Evolutionary conservation across 192 early-diverging fungal species (phyloP).

Genomic region (Geranomyces variabilis): DNA sequence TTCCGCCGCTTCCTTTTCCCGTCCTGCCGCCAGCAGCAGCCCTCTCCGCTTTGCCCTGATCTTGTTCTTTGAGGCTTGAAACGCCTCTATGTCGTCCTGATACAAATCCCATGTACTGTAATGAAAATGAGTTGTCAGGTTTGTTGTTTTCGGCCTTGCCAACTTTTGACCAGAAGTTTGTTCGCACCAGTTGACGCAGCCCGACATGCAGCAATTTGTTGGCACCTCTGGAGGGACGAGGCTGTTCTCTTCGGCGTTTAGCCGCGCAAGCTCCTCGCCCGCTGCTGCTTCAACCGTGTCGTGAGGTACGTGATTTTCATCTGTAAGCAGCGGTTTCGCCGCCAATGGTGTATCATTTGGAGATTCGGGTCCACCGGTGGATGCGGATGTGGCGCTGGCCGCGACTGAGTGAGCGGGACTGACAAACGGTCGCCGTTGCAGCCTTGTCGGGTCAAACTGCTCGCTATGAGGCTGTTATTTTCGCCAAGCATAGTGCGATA

Average conservation of each 20-base stretch:
- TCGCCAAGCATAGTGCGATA: neutral
- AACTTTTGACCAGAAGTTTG: too few species aligned
- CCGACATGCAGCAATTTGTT: slow-evolving; percentile 32
- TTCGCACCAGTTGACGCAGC: slow-evolving; percentile 20
- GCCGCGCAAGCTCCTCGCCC: neutral
- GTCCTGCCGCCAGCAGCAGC: neutral
- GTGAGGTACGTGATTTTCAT: neutral
- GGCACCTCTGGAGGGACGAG: slow-evolving; percentile 13
- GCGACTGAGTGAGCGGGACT: neutral
- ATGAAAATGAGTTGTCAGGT: too few species aligned
- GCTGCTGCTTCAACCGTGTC: slow-evolving; percentile 8
- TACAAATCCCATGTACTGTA: slow-evolving; percentile 23
- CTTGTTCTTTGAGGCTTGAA: neutral
- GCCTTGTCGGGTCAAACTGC: slow-evolving; percentile 9
- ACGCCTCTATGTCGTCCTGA: slow-evolving; percentile 15
- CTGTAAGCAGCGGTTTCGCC: neutral
- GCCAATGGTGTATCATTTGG: neutral
- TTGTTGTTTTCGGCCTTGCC: too few species aligned
- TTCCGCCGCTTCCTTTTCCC: neutral
- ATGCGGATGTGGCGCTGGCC: slow-evolving; percentile 6
- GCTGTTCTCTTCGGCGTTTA: neutral
- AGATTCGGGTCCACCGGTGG: too few species aligned
- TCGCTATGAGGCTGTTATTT: slow-evolving; percentile 11
- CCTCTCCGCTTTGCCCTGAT: neutral
- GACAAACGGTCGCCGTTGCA: neutral